Evolutionary conservation across 768 basidiomycete species (phyloP).

Genomic region (Porphyrellus cyaneotinctus): DNA sequence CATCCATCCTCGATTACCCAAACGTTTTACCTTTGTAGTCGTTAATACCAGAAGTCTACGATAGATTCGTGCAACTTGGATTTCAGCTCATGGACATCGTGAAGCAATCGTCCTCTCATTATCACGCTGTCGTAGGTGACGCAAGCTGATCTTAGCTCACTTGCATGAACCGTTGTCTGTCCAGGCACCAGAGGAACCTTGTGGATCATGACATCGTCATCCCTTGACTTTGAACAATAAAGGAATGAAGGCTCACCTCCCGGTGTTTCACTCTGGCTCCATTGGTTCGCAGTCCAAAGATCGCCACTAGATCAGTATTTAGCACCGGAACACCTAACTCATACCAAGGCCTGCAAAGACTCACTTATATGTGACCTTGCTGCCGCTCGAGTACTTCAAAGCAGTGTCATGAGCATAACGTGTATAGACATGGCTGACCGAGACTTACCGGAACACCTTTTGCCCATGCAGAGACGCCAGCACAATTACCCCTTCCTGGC

Average conservation of each 20-base stretch:
- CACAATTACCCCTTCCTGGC: constrained; percentile 28
- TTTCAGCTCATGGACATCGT: background rate
- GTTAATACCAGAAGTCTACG: background rate
- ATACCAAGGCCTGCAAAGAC: constrained; percentile 3
- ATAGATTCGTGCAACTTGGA: background rate
- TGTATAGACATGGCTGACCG: background rate
- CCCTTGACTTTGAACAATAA: background rate
- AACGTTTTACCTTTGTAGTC: background rate
- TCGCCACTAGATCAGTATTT: constrained; percentile 31
- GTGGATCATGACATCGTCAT: background rate
- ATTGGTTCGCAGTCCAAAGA: constrained; percentile 46
- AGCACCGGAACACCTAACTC: background rate
- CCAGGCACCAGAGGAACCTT: constrained; percentile 53
- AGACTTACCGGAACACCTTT: constrained; percentile 33
- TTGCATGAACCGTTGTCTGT: constrained; percentile 52
- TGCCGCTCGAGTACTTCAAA: constrained; percentile 39
- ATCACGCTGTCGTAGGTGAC: background rate
- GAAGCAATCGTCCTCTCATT: background rate
- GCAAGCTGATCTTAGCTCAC: background rate
- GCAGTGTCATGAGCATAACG: background rate
- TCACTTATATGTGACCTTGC: constrained; percentile 39
- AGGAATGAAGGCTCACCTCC: constrained; percentile 19
- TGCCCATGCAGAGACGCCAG: constrained; percentile 41
- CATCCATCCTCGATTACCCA: background rate
- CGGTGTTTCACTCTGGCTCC: constrained; percentile 38